These are phyloP conservation scores for Shiraia sp. DNA, from an alignment of 2,329 filamentous ascomycete genomes.

Conservation along the genomic window DNA sequence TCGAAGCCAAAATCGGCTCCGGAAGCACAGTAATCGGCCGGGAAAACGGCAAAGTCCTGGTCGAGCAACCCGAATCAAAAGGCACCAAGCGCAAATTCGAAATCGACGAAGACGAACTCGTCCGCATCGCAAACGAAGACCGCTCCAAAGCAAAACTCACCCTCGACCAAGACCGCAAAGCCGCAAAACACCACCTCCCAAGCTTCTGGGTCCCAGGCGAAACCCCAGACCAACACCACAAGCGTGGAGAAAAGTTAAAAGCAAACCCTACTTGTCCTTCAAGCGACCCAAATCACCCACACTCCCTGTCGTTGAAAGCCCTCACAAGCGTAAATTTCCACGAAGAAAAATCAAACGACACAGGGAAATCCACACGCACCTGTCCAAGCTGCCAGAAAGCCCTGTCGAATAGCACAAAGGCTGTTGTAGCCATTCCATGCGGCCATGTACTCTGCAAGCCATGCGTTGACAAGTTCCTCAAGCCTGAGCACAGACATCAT, in stretches of 20 bases:
- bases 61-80: constrained; percentile 40
- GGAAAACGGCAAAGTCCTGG: constrained; percentile 49
- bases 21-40: constrained; percentile 47
- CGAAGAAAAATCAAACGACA: constrained; percentile 65
- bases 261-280: constrained; percentile 75
- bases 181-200: constrained; percentile 70
- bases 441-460: constrained; percentile 88
- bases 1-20: constrained; percentile 46
- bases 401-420: constrained; percentile 79
- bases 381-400: constrained; percentile 87
- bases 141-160: constrained; percentile 69
- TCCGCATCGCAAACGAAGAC: constrained; percentile 70
- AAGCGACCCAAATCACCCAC: constrained; percentile 66
- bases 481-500: constrained; percentile 43
- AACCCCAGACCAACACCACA: constrained; percentile 64
- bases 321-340: constrained; percentile 78
- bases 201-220: constrained; percentile 94
- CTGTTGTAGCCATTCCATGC: constrained; percentile 82
- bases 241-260: constrained; percentile 57
- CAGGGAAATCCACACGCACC: constrained; percentile 55
- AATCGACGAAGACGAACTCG: constrained; percentile 75
- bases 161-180: constrained; percentile 70
- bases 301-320: constrained; percentile 76
- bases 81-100: constrained; percentile 77
- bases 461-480: constrained; percentile 83